Base-by-base conservation (phyloP, 2,329 filamentous ascomycete species). In the Neonectria punicea region DNA sequence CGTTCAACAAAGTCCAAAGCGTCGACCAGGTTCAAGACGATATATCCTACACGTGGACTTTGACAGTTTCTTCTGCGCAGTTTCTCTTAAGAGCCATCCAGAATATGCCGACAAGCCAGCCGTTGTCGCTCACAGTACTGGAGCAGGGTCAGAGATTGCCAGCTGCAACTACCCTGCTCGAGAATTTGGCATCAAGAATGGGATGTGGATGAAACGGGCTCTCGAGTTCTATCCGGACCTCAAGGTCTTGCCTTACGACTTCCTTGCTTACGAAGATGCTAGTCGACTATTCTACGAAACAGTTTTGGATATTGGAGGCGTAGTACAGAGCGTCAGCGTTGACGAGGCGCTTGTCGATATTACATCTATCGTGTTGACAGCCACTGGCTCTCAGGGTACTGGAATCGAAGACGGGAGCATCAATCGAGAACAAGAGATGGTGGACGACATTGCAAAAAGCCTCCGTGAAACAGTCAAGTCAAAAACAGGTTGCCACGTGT, bases 151-250 rank as follows among this genome's bases (percentile, higher is more conserved):
- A 0, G 96, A 99, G 76, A 98, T 99, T 74, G 96, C 96, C 22
- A 98, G 94, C 69, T 99, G 96, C 80, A 99, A 99, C 74, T 99
- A 99, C 76, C 90, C 92, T 20, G 96, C 97, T 7, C 89, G 96
- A 41, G 86, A 88, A 34, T 96, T 90, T 72, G 95, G 95, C 1
- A 86, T 99, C 59, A 97, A 94, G 76, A 99, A 99, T 72, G 97
- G 97, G 41, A 99, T 98, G 96, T 99, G 97, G 96, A 98, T 99
- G 95, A 97, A 95, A 77, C 86, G 87, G 36, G 96, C 96, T 0
- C 84, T 91, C 64, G 91, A 96, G 70, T 79, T 96, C 18, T 99
- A 94, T 75, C 91, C 95, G 0, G 89, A 93, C 22, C 83, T 99
- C 18, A 94, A 97, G 71, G 90, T 98, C 2, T 77, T 99, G n/a